Percentiles rank a stretch among this genome's conserved stretches.
Evolutionary conservation across 768 basidiomycete species (phyloP).

Genomic region (Trametes cinnabarina): DNA sequence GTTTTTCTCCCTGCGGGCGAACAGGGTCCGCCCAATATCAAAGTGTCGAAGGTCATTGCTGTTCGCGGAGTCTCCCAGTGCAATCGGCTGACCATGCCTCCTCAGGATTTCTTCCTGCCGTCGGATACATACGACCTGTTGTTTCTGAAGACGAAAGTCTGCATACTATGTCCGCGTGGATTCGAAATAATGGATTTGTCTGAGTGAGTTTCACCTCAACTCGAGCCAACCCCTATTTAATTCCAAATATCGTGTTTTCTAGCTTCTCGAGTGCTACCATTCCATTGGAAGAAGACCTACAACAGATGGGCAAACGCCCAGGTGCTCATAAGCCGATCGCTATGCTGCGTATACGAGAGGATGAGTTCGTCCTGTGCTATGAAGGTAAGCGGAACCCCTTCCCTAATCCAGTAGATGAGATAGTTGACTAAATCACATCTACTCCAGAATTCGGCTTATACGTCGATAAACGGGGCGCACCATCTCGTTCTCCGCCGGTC

Average conservation of each 20-base stretch:
- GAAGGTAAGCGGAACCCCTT: constrained; percentile 34
- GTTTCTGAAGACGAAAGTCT: constrained; percentile 16
- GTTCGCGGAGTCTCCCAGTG: too few species aligned
- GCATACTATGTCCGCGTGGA: constrained; percentile 6
- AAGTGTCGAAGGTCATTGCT: not conserved
- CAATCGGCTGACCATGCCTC: not conserved
- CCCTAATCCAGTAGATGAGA: not conserved
- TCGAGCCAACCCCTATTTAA: not conserved
- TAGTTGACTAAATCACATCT: not conserved
- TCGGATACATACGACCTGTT: constrained; percentile 67
- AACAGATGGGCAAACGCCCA: constrained; percentile 37
- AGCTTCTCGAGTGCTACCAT: constrained; percentile 43
- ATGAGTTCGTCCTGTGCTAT: constrained; percentile 49
- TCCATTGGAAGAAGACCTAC: constrained; percentile 40
- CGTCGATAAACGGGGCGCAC: constrained; percentile 48
- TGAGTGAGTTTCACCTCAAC: not conserved
- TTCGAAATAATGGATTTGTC: constrained; percentile 17
- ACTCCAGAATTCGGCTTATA: constrained; percentile 44
- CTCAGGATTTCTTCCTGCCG: constrained; percentile 79
- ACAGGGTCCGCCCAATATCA: constrained; percentile 69
- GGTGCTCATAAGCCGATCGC: constrained; percentile 43
- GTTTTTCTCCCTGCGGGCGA: constrained; percentile 85
- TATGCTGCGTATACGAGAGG: constrained; percentile 49
- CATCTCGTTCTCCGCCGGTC: constrained; percentile 35
- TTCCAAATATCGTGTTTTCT: not conserved